Percentiles rank a stretch among this genome's conserved stretches.
phyloP scores from a whole-genome alignment of 2,329 filamentous ascomycete species.

The Neurospora sp. region DNA sequence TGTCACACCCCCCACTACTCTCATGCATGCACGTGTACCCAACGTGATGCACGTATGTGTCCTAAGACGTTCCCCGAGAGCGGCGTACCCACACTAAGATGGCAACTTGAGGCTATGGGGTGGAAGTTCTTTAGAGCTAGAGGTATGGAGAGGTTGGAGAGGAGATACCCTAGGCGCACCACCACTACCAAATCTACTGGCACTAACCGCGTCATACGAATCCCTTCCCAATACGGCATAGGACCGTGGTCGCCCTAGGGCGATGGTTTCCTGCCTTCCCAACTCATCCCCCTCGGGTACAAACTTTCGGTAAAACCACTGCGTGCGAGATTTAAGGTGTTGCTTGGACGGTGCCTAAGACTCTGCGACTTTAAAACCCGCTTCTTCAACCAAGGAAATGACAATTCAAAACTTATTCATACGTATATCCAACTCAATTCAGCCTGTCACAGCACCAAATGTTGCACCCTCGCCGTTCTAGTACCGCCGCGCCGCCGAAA shows the following conservation, averaged over 20 bases:
- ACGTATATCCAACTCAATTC: no score
- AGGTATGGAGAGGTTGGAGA: background rate
- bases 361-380: no score
- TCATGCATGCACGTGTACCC: background rate
- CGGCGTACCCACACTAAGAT: background rate
- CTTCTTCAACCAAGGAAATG: no score
- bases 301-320: background rate
- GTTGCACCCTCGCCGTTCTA: no score
- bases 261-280: background rate
- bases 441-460: no score
- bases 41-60: no score
- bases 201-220: background rate
- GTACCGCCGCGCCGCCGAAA: no score
- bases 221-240: background rate
- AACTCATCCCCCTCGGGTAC: background rate
- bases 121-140: background rate
- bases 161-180: background rate
- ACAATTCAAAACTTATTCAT: no score
- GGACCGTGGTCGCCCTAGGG: background rate
- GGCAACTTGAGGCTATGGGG: background rate
- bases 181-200: background rate
- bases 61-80: background rate
- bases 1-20: background rate
- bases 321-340: background rate
- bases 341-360: no score